Percentiles rank a stretch among this genome's conserved stretches.
Conservation (phyloP, 345 rosid species). For the Viola odorata region DNA sequence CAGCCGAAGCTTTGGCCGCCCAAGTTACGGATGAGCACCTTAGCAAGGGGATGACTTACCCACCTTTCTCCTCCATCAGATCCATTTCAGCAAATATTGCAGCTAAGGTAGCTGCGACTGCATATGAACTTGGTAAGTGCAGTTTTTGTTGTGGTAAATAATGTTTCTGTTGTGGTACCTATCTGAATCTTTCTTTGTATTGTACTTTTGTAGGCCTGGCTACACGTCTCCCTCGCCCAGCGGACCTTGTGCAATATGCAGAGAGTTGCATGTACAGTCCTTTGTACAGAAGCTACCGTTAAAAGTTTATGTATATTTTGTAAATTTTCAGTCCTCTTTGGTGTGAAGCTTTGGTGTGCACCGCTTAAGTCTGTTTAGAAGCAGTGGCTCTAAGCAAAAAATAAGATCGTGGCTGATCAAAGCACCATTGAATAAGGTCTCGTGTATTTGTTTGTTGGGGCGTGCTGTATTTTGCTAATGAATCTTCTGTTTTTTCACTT, state of each 20-base stretch:
- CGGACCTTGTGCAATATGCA: slow-evolving; percentile 65
- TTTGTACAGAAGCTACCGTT: slow-evolving; percentile 66
- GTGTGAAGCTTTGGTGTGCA: background rate
- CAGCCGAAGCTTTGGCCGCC: slow-evolving; percentile 89
- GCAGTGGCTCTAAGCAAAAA: background rate
- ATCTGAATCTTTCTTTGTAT: no score
- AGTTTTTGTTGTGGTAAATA: background rate
- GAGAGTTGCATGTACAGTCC: slow-evolving; percentile 99
- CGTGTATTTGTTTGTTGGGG: no score
- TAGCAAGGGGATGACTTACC: slow-evolving; percentile 74
- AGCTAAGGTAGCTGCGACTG: slow-evolving; percentile 83
- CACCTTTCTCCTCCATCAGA: slow-evolving; percentile 84
- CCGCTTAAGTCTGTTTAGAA: background rate
- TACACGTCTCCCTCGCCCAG: slow-evolving; percentile 75
- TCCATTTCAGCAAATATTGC: slow-evolving; percentile 85
- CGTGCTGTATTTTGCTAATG: no score
- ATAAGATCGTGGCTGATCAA: no score
- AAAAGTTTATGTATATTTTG: slow-evolving; percentile 9
- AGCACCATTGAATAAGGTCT: no score
- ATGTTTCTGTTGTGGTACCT: background rate
- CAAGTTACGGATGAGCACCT: slow-evolving; percentile 66
- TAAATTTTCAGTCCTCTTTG: background rate
- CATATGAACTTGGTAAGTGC: slow-evolving; percentile 79
- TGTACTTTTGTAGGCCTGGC: slow-evolving; percentile 57
- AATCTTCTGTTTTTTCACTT: no score